Percentiles rank a stretch among this genome's conserved stretches.
phyloP scores from a whole-genome alignment of 192 early-diverging fungal species.

The Coemansia sp. region DNA sequence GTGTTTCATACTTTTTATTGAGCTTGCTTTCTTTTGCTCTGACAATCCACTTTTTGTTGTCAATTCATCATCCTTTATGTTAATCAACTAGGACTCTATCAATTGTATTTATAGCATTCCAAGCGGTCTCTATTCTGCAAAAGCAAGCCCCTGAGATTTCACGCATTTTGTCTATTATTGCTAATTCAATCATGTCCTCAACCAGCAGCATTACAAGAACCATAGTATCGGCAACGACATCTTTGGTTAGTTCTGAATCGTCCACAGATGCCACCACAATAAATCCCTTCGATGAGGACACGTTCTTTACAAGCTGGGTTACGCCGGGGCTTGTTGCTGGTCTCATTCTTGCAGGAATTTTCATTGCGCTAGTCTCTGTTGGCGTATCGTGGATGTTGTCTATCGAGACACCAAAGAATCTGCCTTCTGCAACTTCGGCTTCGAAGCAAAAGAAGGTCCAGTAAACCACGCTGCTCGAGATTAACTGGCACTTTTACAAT shows the following conservation, averaged over 20 bases:
- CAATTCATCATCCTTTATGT: background rate
- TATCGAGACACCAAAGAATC: slow-evolving; percentile 47
- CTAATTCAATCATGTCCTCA: slow-evolving; percentile 9
- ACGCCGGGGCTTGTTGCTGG: slow-evolving; percentile 52
- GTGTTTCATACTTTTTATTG: too few relatives aligned
- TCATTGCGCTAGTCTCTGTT: slow-evolving; percentile 37
- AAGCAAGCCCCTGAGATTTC: too few relatives aligned
- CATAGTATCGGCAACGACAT: slow-evolving; percentile 12
- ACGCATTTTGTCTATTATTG: too few relatives aligned
- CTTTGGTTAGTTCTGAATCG: slow-evolving; percentile 1
- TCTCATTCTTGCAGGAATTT: slow-evolving; percentile 32
- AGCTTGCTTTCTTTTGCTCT: too few relatives aligned
- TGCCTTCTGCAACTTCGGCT: slow-evolving; percentile 21
- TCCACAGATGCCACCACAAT: slow-evolving; percentile 13
- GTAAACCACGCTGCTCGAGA: slow-evolving; percentile 4
- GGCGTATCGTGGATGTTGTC: slow-evolving; percentile 51
- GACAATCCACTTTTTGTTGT: background rate
- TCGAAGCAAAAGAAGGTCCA: slow-evolving; percentile 50
- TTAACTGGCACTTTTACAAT: background rate
- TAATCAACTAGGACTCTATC: background rate
- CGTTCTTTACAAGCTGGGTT: slow-evolving; percentile 54
- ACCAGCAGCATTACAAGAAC: slow-evolving; percentile 7
- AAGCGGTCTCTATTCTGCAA: too few relatives aligned
- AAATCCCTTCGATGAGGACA: slow-evolving; percentile 44
- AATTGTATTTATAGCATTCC: background rate